Percentiles rank a stretch among this genome's conserved stretches.
These are phyloP conservation scores for Aureobasidium mangrovei DNA, from an alignment of 2,329 filamentous ascomycete species.

Conservation along the genomic window DNA sequence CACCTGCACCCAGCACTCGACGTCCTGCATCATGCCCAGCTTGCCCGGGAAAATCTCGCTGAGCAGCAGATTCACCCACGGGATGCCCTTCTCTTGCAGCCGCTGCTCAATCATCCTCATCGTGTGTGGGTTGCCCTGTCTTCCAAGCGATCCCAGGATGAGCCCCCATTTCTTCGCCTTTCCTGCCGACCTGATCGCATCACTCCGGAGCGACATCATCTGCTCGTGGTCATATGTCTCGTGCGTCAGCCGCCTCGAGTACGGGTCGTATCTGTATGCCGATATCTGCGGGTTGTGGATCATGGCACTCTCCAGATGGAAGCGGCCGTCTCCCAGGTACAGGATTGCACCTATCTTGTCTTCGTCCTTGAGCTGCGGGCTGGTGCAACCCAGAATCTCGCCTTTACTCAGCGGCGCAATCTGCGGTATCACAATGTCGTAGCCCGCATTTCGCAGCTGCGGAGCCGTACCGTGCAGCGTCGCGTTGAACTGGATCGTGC, in stretches of 20 bases:
- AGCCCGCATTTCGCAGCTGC: slow-evolving; percentile 73
- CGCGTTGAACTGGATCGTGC: slow-evolving; percentile 97
- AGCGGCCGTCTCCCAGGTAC: slow-evolving; percentile 85
- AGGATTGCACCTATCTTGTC: slow-evolving; percentile 64
- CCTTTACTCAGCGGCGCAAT: slow-evolving; percentile 88
- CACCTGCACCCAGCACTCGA: slow-evolving; percentile 97
- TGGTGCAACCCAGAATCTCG: slow-evolving; percentile 96
- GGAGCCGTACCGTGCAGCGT: slow-evolving; percentile 81
- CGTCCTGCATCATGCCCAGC: slow-evolving; percentile 80
- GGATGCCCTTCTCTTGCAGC: slow-evolving; percentile 61
- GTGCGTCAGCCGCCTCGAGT: slow-evolving; percentile 80
- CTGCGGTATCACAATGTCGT: slow-evolving; percentile 78
- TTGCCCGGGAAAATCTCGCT: slow-evolving; percentile 97
- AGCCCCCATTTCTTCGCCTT: slow-evolving; percentile 84
- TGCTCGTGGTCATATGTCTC: slow-evolving; percentile 89
- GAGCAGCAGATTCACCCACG: slow-evolving; percentile 75
- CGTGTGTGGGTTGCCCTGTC: slow-evolving; percentile 92
- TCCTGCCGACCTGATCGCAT: slow-evolving; percentile 68
- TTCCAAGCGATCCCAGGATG: slow-evolving; percentile 82
- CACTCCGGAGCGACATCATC: slow-evolving; percentile 70
- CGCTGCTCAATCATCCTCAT: slow-evolving; percentile 76
- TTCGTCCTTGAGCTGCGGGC: slow-evolving; percentile 56
- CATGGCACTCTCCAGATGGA: slow-evolving; percentile 97
- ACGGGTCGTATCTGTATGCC: slow-evolving; percentile 94
- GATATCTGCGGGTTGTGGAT: slow-evolving; percentile 90